Evolutionary conservation across 768 basidiomycete species (phyloP).

Genomic region (Tylopilus plumbeoviolaceoides): DNA sequence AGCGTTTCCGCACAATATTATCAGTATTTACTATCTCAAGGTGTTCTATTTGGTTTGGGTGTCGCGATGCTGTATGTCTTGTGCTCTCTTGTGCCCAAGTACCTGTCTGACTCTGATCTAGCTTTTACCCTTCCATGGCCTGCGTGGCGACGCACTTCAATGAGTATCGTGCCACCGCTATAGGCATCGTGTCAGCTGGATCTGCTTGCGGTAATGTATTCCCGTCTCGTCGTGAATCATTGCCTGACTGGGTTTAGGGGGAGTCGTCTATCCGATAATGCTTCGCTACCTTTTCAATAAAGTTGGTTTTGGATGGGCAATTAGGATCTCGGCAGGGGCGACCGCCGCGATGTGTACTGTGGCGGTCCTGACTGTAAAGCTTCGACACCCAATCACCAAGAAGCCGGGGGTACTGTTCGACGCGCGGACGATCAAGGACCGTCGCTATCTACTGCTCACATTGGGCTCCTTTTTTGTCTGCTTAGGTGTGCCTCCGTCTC

Average conservation of each 20-base stretch:
- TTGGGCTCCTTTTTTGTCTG: constrained; percentile 56
- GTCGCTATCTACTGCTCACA: constrained; percentile 49
- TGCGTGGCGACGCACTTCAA: constrained; percentile 64
- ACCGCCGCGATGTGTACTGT: constrained; percentile 44
- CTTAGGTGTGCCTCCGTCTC: constrained; percentile 42
- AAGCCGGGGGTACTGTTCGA: constrained; percentile 21
- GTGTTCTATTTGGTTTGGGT: constrained; percentile 60
- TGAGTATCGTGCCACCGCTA: constrained; percentile 63
- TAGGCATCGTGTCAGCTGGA: constrained; percentile 70
- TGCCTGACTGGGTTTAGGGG: constrained; percentile 41
- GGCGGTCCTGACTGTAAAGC: constrained; percentile 46
- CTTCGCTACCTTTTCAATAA: constrained; percentile 51
- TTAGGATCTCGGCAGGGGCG: constrained; percentile 53
- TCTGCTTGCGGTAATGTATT: constrained; percentile 49
- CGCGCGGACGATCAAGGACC: constrained; percentile 39
- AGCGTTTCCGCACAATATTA: constrained; percentile 55
- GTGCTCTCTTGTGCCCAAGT: not conserved
- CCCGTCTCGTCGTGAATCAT: constrained; percentile 15
- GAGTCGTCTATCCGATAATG: constrained; percentile 66
- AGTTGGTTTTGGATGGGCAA: constrained; percentile 60
- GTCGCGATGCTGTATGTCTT: constrained; percentile 57
- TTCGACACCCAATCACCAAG: constrained; percentile 20
- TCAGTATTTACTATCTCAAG: constrained; percentile 61
- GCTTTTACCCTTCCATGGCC: constrained; percentile 68
- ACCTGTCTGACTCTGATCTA: constrained; percentile 24